Base-by-base conservation (phyloP, 352 stramenopile species). In the Pythium chondricola region DNA sequence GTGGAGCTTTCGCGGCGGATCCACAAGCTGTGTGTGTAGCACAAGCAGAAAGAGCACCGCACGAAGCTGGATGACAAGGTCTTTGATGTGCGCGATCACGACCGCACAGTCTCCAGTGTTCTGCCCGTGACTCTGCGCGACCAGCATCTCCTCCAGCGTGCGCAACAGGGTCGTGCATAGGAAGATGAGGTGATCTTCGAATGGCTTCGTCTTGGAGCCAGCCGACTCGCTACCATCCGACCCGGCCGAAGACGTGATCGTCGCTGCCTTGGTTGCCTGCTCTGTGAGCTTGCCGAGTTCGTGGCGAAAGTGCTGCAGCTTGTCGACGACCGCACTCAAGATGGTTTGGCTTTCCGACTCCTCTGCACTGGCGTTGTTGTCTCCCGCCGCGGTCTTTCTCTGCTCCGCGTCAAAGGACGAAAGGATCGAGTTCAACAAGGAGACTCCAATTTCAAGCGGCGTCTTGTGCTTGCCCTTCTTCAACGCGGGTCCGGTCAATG, bases 11-110 rank as follows among this genome's bases (percentile, higher is more conserved):
- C 59, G 56, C 11, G 60, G 65, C 0, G 70, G 66, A 13, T 76
- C 64, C 8, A 70, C 50, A 6, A 78, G 48, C 26, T 83, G 60
- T 1, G 52, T 29, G 18, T 77, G 65, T 14, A 83, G 24, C 0
- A 74, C 45, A 3, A 89, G 53, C 26, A 87, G 51, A 30, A 72
- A 71, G 11, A 85, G 56, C 37, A 85, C 62, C 0, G 71, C 58
- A 1, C 74, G 78, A 14, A 85, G 40, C 44, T 89, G 74, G n/a
- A 85, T 52, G 11, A 89, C 74, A 0, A 78, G 48, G 25, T 89
- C 74, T 49, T 61, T 66, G n/a, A 66, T 44, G 32, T 52, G 39
- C 2, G 56, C 31, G 18, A 57, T 20, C 4, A 55, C 27, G 18
- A 38, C 24, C 10, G 21, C 20, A 26, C 21, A 29, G 7, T 27